phyloP scores from a whole-genome alignment of 805 yeast species.

The Candida insectorum region DNA sequence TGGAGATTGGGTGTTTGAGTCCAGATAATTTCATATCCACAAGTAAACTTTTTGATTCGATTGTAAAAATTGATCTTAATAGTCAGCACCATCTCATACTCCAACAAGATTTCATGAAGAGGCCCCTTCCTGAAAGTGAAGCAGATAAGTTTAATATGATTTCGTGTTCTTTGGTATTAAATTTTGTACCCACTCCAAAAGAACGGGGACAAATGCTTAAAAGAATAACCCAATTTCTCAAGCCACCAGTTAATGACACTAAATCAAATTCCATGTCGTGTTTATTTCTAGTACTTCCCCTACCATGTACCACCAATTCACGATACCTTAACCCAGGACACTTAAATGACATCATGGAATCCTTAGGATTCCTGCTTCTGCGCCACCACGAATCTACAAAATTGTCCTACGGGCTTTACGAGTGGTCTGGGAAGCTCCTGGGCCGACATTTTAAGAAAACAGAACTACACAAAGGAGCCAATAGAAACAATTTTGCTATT shows the following conservation, averaged over 20 bases:
- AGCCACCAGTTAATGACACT: conserved; percentile 9
- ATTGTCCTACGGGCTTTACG: conserved; percentile 68
- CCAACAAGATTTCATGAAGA: conserved; percentile 81
- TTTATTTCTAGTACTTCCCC: conserved; percentile 79
- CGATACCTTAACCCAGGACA: conserved; percentile 59
- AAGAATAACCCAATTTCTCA: conserved; percentile 56
- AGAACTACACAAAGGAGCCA: conserved; percentile 53
- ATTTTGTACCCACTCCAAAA: conserved; percentile 74
- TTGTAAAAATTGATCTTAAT: conserved; percentile 72
- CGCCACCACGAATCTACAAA: conserved; percentile 61
- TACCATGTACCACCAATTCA: conserved; percentile 82
- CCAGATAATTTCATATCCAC: conserved; percentile 66
- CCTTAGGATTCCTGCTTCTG: conserved; percentile 56
- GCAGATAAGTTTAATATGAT: conserved; percentile 57
- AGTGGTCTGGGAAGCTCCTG: conserved; percentile 37
- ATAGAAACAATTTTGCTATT: conserved; percentile 60
- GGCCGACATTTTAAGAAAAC: conserved; percentile 30
- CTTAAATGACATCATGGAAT: conserved; percentile 44
- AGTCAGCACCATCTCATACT: conserved; percentile 71
- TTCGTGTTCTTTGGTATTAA: conserved; percentile 83
- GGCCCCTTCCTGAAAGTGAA: conserved; percentile 52
- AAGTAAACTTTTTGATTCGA: conserved; percentile 46
- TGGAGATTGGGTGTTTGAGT: conserved; percentile 84
- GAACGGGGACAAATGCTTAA: conserved; percentile 76
- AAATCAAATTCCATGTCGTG: conserved; percentile 14